Evolutionary conservation across 371 early-diverging fungal genomes (phyloP), one percentile per base, ranked within the genome.

Genomic region (Mucor racemosus): DNA sequence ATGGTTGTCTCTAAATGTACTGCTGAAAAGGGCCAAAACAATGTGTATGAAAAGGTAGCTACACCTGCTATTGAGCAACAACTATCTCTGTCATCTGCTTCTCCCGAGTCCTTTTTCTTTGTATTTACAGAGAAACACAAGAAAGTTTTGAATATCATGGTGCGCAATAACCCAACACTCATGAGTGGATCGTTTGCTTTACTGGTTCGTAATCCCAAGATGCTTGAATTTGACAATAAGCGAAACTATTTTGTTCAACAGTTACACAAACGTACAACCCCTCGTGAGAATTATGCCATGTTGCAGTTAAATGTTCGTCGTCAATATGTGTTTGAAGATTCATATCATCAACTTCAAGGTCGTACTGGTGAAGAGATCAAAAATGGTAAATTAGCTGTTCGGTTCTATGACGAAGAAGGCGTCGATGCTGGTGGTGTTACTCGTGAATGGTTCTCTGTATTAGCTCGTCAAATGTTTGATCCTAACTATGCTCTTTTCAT

Each of bases 391-490:
- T 84, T 99, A 38, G 92, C 89, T 69, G 97, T 99, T n/a, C 91
- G 94, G 44, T 99, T 99, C 84, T 83, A 92, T 58, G 94, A 95
- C 19, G 99, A 99, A 80, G 98, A 98, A 72, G 99, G 99, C 54
- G 92, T 98, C 0, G 99, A 99, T 85, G 98, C 94, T 31, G 99
- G 99, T 55, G 99, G 99, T 53, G 92, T 99, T 7, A 93, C 97
- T 3, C 90, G 99, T 64, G 99, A 99, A 82, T 99, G 99, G 99
- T 98, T 96, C 86, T 91, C 92, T 61, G 97, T 94, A 10, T 86
- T 99, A 11, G 92, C 98, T 6, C 86, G 96, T 53, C 97, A 98
- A 77, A 98, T 99, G 96, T 97, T 99, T 82, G 96, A 99, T 77
- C 99, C 99, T 9, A 93, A 98, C 78, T 98, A 98, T 76, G 99